Base-by-base conservation (phyloP, 768 basidiomycete species). In the Chalciporus sphaerocephalus region DNA sequence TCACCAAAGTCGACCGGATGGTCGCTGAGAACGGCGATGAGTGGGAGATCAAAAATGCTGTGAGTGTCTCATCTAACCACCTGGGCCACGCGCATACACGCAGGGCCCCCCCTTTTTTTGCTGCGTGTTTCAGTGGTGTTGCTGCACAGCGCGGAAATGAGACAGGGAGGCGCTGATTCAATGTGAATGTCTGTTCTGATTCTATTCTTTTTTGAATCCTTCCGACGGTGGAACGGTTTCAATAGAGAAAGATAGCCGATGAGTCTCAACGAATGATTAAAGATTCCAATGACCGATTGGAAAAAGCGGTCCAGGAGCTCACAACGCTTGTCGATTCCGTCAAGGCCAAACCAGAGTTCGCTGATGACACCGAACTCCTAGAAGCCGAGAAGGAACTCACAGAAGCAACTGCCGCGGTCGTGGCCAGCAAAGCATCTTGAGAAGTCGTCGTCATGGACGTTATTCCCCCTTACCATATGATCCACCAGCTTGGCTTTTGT, bases 261-360 rank as follows among this genome's bases (percentile, higher is more conserved):
- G 91, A 94, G 71, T 83, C 84, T 34, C 69, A 79, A 50, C 89
- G 80, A 73, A 90, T 94, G 90, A 76, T 92, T 48, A 67, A 67
- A 40, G 87, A 92, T 59, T 75, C 83, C 17, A 68, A 71, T 44
- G 73, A 63, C 44, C 76, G 85, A 38, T 68, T 90, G n/a, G 78
- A 72, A 38, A 77, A 73, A 57, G 81, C 80, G 24, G 71, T 72
- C 23, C 80, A 70, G 45, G 86, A 87, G 44, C 72, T 93, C 48
- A 69, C 74, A 52, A 75, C 78, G 47, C 66, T 90, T 37, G 62
- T 90, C 42, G 50, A 62, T 48, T 50, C 58, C 42, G 57, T 55
- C 40, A 60, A 54, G 55, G 46, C 55, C 17, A 57, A 59, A 10
- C 50, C 63, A 35, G 55, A 59, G 37, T 56, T 72, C 37, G 50